Evolutionary conservation across 352 stramenopile species (phyloP), one percentile per base, ranked within the genome.

Genomic region (Globisporangium irregulare): DNA sequence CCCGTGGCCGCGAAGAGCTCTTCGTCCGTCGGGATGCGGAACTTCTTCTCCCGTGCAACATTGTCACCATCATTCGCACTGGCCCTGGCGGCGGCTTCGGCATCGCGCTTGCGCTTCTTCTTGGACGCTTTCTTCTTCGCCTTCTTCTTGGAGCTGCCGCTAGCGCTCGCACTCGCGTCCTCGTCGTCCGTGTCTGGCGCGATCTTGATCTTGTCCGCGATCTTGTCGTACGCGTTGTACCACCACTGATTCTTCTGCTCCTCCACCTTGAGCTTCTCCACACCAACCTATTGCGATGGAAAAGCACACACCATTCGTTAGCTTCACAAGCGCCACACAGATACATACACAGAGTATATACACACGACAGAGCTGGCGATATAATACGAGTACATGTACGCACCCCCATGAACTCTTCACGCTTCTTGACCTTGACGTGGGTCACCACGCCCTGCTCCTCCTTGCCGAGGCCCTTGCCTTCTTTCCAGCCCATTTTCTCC

Each of bases 401-500:
- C 57, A 71, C 80, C 46, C 96, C 96, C 74, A 94, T 85, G 67
- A 95, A 84, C 75, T 98, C 95, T 34, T 98, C 84, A 59, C 96
- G 92, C 71, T 98, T 97, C 73, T 96, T 91, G 10, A 98, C 96
- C 67, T 91, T 92, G 46, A 99, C 86, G 81, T 99, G 96, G 25
- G 87, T 94, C 38, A 87, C 80, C 15, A 98, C 91, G 58, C 97
- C 97, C 70, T 98, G 83, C 70, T 98, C 87, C 62, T 95, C 75
- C 79, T 99, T 99, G 67, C 97, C 97, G 12, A 99, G 82, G 0
- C 97, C 97, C 67, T 98, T 98, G 68, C 97, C 97, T 68, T 97
- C 87, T 56, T 73, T 93, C 96, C 96, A 99, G 69, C 97, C 97
- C 92, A 99, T 98, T 71, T 98, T 97, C 68, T 91, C 84, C 91